Conservation (phyloP, 768 basidiomycete species). For the Termitomyces sp. region DNA sequence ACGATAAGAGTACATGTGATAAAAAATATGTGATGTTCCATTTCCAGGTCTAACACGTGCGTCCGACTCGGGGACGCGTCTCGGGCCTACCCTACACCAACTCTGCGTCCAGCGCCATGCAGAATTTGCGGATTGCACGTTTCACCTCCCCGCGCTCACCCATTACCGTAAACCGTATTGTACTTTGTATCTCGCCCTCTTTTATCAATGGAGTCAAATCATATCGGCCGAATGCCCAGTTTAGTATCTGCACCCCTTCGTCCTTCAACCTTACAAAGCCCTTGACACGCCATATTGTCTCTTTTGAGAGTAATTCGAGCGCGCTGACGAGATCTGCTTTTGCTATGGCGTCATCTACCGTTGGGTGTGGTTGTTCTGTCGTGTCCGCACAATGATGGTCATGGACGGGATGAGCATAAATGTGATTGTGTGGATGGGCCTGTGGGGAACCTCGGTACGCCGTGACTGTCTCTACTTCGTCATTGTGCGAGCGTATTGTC, state of each 20-base stretch:
- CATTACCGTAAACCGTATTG: slow-evolving; percentile 81
- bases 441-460: slow-evolving; percentile 43
- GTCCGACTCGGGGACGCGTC: neutral
- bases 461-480: slow-evolving; percentile 84
- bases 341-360: slow-evolving; percentile 26
- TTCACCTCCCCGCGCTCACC: slow-evolving; percentile 82
- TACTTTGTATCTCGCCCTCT: slow-evolving; percentile 25
- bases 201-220: slow-evolving; percentile 45
- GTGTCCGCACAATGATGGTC: slow-evolving; percentile 10
- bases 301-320: slow-evolving; percentile 56
- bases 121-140: slow-evolving; percentile 52
- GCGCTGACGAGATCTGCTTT: slow-evolving; percentile 39
- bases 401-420: neutral
- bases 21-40: slow-evolving; percentile 9
- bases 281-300: slow-evolving; percentile 79
- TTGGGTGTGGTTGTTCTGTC: neutral
- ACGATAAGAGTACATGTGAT: slow-evolving; percentile 52
- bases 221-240: slow-evolving; percentile 92
- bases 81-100: slow-evolving; percentile 18
- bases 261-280: slow-evolving; percentile 66
- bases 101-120: slow-evolving; percentile 37
- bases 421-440: slow-evolving; percentile 7
- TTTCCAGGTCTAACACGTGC: slow-evolving; percentile 42
- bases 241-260: slow-evolving; percentile 55
- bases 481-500: slow-evolving; percentile 46